A percentile compares a stretch with the other conserved stretches of the same genome.
Evolutionary conservation across 2,329 filamentous ascomycete species (phyloP).

Genomic region (Microdochium nivale): DNA sequence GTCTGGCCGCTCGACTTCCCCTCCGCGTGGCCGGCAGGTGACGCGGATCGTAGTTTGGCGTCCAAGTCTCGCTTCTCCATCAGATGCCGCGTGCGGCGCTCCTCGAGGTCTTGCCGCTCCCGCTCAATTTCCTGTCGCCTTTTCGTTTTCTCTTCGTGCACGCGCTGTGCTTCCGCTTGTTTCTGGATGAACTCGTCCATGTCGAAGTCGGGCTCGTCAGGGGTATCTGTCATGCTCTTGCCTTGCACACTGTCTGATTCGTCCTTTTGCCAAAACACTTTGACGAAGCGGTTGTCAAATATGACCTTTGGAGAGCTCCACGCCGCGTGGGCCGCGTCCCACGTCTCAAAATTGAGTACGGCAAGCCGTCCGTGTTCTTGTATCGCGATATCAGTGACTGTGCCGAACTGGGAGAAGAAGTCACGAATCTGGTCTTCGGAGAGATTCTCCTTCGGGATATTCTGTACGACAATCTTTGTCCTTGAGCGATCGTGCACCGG

Average conservation of each 20-base stretch:
- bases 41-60: conserved; percentile 39
- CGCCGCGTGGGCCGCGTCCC: conserved; percentile 58
- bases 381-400: conserved; percentile 54
- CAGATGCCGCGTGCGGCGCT: conserved; percentile 52
- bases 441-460: conserved; percentile 66
- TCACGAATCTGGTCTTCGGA: conserved; percentile 53
- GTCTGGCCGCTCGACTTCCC: conserved; percentile 48
- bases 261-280: conserved; percentile 68
- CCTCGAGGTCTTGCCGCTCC: conserved; percentile 55
- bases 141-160: conserved; percentile 55
- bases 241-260: conserved; percentile 24
- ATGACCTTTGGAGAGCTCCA: conserved; percentile 72
- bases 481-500: conserved; percentile 54
- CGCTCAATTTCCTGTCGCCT: conserved; percentile 56
- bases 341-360: conserved; percentile 59
- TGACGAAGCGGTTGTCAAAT: conserved; percentile 80
- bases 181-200: conserved; percentile 59
- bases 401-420: conserved; percentile 68
- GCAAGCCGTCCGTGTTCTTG: conserved; percentile 59
- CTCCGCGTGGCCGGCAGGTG: not conserved
- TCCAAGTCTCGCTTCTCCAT: conserved; percentile 55
- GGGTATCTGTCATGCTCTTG: conserved; percentile 16
- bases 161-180: conserved; percentile 65
- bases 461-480: conserved; percentile 66
- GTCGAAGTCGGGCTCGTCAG: conserved; percentile 49